Base-by-base conservation (phyloP, 306 rosid genomes). In the Quercus engelmannii region DNA sequence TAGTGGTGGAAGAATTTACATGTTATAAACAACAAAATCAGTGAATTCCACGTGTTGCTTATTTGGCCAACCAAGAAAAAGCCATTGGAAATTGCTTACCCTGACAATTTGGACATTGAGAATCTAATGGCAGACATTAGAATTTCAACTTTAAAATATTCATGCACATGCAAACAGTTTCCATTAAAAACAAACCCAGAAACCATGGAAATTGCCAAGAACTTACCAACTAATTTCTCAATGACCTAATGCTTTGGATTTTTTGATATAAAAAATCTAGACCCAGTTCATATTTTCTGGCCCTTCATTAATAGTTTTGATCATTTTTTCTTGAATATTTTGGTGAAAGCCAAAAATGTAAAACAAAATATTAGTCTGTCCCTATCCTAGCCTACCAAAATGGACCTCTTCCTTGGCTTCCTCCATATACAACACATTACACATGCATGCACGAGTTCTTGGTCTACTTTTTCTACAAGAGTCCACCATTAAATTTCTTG, bases 201-300 rank as follows among this genome's bases (percentile, higher is more conserved):
- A 70, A 0, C 11, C 10, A 3, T 20, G 21, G 81, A 85, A 75
- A 30, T 67, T 85, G 61, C 86, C 74, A 46, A 38, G 83, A 75
- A 81, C 63, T 70, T 78, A 10, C 76, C 30, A 28, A 51, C 5
- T 19, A 15, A 20, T 69, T 69, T 76, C 75, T 21, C 10, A 41
- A 67, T 26, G 43, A 25, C 7, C 35, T 4, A 1, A 28, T 1
- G 1, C 38, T 25, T 25, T 5, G 38, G 12, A 9, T 12, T 25
- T 0, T 3, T 26, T 62, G 0, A 14, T 13, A 6, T 6, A 31
- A 28, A 21, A 26, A 13, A 62, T 62, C 0, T 2, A 0, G 38
- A 26, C 69, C 7, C 14, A 35, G 8, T 4, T 2, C 17, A 28
- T 14, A 5, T 19, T 26, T 26, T 63, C 1, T 15, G 69, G 10